Evolutionary conservation across 257 asterid genomes (phyloP), one percentile per base, ranked within the genome.

Genomic region (Plantago major): DNA sequence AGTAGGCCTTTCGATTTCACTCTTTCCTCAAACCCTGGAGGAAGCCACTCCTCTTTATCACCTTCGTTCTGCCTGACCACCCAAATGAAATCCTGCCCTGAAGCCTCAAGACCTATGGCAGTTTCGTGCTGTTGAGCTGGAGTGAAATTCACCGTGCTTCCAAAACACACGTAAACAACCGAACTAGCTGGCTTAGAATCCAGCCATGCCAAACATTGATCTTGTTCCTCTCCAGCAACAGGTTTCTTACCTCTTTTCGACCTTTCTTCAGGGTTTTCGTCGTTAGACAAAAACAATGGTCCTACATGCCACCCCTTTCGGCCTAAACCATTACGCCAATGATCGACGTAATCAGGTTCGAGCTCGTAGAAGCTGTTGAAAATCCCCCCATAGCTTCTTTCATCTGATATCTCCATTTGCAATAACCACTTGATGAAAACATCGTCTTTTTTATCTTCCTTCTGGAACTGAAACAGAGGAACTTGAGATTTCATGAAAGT

Each of bases 41-140:
- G 60, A 13, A 55, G 16, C 45, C 60, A 30, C 1, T 55, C 44
- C 17, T 55, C 46, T 11, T 13, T 55, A 6, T 33, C 22, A 9
- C 42, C 10, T 4, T n/a, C 45, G 42, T 55, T 30, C 30, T 16
- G 9, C 28, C 60, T 15, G 11, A 55, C 45, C 1, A 55, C 60
- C 60, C 60, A 55, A 55, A 33, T 55, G 60, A 55, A 55, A 33
- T 30, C 60, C 15, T 55, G 60, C 43, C 60, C 60, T 55, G 60
- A 55, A 12, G 60, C 42, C 16, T 55, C 60, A 4, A 55, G 60
- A 15, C 60, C 60, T 3, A 11, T 30, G 1, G 60, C 22, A 30
- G 42, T 55, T 55, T 55, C 60, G 10, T 15, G 2, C n/a, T n/a
- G n/a, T n/a, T n/a, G n/a, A n/a, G n/a, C n/a, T n/a, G n/a, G n/a